A percentile compares a stretch with the other conserved stretches of the same genome.
Conservation (phyloP, 2,329 filamentous ascomycete species). For the Epichloe bromicola region DNA sequence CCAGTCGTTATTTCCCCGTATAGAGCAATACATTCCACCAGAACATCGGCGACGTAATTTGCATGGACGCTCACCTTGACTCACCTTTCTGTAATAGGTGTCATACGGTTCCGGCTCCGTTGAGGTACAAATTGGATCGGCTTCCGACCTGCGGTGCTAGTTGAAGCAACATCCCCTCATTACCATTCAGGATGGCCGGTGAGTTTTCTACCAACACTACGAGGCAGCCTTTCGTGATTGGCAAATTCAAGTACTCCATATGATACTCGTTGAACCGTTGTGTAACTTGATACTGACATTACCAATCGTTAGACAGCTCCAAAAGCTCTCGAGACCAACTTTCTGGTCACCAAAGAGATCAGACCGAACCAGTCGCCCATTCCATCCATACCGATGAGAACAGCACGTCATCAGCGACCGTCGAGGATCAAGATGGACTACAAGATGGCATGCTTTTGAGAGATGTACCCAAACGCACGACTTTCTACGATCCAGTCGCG, state of each 20-base stretch:
- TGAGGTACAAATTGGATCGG: neutral
- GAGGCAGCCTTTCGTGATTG: neutral
- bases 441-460: slow-evolving; percentile 46
- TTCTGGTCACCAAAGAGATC: neutral
- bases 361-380: neutral
- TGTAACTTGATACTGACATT: neutral
- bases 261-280: neutral
- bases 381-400: neutral
- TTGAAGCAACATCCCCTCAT: neutral
- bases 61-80: neutral
- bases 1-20: neutral
- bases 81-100: neutral
- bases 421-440: slow-evolving; percentile 19
- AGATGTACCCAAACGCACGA: slow-evolving; percentile 56
- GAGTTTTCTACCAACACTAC: neutral
- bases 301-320: neutral
- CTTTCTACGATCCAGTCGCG: slow-evolving; percentile 84
- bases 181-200: slow-evolving; percentile 1
- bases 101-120: neutral
- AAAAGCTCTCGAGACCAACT: neutral
- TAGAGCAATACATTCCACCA: neutral
- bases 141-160: neutral
- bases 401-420: slow-evolving; percentile 3
- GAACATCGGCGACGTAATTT: neutral
- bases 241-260: neutral